Evolutionary conservation across 495 filamentous ascomycete genomes (phyloP), one percentile per base, ranked within the genome.

Genomic region (Friedmanniomyces simplex): DNA sequence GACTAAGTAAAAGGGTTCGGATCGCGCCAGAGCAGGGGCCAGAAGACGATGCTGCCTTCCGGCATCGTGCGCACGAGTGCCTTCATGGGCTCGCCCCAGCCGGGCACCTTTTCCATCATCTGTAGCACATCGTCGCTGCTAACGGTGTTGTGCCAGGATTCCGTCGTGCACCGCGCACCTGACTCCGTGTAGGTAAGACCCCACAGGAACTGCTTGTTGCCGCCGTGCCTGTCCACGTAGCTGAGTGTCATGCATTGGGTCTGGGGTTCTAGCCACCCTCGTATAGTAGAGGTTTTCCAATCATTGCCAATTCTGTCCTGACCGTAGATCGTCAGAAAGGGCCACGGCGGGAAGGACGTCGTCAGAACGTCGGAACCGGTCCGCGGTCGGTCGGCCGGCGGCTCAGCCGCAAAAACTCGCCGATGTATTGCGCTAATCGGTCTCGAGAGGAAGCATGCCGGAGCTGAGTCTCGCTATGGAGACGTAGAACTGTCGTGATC

Each of bases 121-220:
- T 63, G 60, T 24, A 81, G 66, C 10, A 81, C 78, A 50, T 83
- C 78, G 16, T 74, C 72, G 14, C 63, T 57, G 14, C 74, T 73
- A 57, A 81, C 75, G 20, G 75, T 78, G 57, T 78, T 68, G 51
- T 70, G 73, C 74, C 79, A 82, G 54, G 68, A 74, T 55, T 79
- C 74, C 54, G 71, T 56, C 26, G 46, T 34, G 5, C 2, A 13
- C 20, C 50, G 45, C 18, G 76, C 75, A 18, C 67, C 72, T 2
- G 63, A 55, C 26, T 67, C 66, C 14, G 60, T 50, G 63, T 77
- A 75, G 63, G 77, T 80, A 66, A 80, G 74, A 52, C 78, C 69
- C 77, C 77, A 80, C 26, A 77, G 71, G 66, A 77, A 74, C 22
- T 69, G 71, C 30, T 63, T 59, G 58, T 62, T 41, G 45, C 64